Conservation (phyloP, 2,329 filamentous ascomycete species). For the Aquanectria penicillioides region DNA sequence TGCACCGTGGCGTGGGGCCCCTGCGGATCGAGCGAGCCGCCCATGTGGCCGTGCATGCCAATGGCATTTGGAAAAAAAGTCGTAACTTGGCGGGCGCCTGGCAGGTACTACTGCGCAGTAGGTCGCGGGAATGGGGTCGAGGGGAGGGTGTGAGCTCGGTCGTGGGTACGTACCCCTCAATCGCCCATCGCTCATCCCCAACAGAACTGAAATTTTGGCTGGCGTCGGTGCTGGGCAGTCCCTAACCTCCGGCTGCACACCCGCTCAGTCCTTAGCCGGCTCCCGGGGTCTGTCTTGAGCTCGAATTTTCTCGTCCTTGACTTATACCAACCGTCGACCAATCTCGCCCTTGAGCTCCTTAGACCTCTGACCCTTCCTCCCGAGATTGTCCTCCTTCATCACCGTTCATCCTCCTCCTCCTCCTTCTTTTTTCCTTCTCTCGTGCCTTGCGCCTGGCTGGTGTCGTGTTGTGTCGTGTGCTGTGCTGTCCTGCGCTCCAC, state of each 20-base stretch:
- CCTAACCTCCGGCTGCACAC: conserved; percentile 34
- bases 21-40: conserved; percentile 41
- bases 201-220: conserved; percentile 53
- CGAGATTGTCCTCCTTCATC: conserved; percentile 43
- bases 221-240: conserved; percentile 41
- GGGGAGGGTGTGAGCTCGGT: conserved; percentile 27
- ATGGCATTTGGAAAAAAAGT: conserved; percentile 33
- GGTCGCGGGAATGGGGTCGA: conserved; percentile 12
- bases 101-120: conserved; percentile 9
- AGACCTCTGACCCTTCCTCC: conserved; percentile 39
- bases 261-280: conserved; percentile 34
- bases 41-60: conserved; percentile 42
- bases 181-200: conserved; percentile 48
- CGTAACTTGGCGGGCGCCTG: conserved; percentile 31
- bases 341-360: conserved; percentile 35
- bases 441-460: conserved; percentile 40
- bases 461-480: conserved; percentile 42
- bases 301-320: conserved; percentile 41
- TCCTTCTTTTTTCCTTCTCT: conserved; percentile 28
- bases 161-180: conserved; percentile 43
- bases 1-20: conserved; percentile 33
- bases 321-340: conserved; percentile 44
- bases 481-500: conserved; percentile 40
- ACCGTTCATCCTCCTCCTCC: conserved; percentile 27
- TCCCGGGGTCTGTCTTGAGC: conserved; percentile 30